These are phyloP conservation scores for Fusarium lyarnte DNA, from an alignment of 2,329 filamentous ascomycete genomes.

Conservation along the genomic window DNA sequence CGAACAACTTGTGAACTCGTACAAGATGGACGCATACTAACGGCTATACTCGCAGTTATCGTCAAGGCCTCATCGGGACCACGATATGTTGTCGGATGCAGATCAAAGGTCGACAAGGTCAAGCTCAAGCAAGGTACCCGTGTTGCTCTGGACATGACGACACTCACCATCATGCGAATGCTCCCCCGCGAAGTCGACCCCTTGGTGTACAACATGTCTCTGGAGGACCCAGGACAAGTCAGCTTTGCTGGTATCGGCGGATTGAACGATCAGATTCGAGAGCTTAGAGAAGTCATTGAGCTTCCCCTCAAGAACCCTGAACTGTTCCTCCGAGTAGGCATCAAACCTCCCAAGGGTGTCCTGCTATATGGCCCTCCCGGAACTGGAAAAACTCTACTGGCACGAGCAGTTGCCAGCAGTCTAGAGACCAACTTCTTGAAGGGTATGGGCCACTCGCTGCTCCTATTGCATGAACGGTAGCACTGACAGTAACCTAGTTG, in stretches of 20 bases:
- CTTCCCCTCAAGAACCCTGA: conserved; percentile 98
- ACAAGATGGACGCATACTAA: conserved; percentile 33
- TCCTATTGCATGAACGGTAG: background rate
- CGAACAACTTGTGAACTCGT: conserved; percentile 5
- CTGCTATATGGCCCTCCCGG: conserved; percentile 95
- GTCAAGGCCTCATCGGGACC: conserved; percentile 98
- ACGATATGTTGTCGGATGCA: conserved; percentile 96
- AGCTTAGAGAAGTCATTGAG: conserved; percentile 97
- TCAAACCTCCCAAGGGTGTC: conserved; percentile 98
- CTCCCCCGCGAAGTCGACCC: conserved; percentile 97
- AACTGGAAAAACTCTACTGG: conserved; percentile 95
- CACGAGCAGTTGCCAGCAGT: conserved; percentile 93
- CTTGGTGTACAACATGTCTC: conserved; percentile 99
- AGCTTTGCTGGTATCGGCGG: conserved; percentile 98
- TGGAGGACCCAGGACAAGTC: conserved; percentile 97
- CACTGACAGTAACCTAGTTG: conserved; percentile 67
- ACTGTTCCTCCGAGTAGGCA: conserved; percentile 94
- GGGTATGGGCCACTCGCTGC: conserved; percentile 62
- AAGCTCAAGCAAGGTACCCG: conserved; percentile 99
- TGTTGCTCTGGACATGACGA: conserved; percentile 98
- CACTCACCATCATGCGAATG: conserved; percentile 99
- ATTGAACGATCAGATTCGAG: conserved; percentile 97
- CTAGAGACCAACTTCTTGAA: conserved; percentile 99
- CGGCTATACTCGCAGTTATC: conserved; percentile 72
- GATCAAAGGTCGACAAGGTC: conserved; percentile 96